phyloP scores from a whole-genome alignment of 345 rosid genomes.

The Acer saccharum region DNA sequence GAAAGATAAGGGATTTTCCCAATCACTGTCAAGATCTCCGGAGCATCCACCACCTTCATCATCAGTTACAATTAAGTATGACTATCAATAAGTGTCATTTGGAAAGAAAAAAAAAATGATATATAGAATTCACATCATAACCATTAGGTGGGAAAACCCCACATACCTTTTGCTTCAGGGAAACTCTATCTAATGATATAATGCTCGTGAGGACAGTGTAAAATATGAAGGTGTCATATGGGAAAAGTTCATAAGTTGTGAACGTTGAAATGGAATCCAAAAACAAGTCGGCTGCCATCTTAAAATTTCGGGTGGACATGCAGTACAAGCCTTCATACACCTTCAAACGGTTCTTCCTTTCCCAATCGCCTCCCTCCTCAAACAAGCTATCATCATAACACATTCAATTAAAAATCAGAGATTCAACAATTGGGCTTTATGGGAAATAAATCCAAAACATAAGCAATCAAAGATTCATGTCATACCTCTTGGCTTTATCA shows the following conservation, averaged over 20 bases:
- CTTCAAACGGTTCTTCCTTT: conserved; percentile 95
- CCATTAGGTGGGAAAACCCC: conserved; percentile 10
- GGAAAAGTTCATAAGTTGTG: conserved; percentile 95
- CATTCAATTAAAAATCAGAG: conserved; percentile 8
- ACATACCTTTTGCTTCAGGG: conserved; percentile 90
- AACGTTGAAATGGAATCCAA: conserved; percentile 97
- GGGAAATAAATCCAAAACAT: conserved; percentile 6
- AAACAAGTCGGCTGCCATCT: conserved; percentile 87
- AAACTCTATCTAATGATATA: conserved; percentile 93
- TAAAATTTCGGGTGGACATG: conserved; percentile 90
- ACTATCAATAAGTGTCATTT: neutral
- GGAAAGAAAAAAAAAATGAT: neutral
- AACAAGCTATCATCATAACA: conserved; percentile 62
- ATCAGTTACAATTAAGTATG: conserved; percentile 14
- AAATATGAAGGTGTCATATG: conserved; percentile 92
- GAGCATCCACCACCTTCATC: conserved; percentile 96
- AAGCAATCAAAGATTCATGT: conserved; percentile 11
- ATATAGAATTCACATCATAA: conserved; percentile 3
- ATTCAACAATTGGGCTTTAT: neutral
- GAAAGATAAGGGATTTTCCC: conserved; percentile 88
- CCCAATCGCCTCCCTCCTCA: conserved; percentile 99
- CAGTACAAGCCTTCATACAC: conserved; percentile 94
- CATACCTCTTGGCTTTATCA: conserved; percentile 92
- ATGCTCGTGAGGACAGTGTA: conserved; percentile 96
- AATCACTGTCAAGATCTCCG: conserved; percentile 96